Evolutionary conservation across 2,329 filamentous ascomycete species (phyloP).

Genomic region (Pseudogymnoascus sp.): DNA sequence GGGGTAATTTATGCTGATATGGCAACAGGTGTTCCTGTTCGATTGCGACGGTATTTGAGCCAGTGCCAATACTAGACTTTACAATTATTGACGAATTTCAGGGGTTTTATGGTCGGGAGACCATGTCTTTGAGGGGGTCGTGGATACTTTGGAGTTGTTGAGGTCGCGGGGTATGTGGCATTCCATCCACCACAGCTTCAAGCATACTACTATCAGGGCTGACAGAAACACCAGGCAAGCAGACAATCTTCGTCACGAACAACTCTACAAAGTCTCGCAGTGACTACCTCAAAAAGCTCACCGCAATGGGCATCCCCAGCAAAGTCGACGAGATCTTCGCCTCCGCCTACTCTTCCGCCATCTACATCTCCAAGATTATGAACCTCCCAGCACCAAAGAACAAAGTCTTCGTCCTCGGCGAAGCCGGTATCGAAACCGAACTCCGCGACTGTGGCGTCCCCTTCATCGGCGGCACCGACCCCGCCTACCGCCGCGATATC

Average conservation of each 20-base stretch:
- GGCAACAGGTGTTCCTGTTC: slow-evolving; percentile 73
- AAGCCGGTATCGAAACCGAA: slow-evolving; percentile 85
- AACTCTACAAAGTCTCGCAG: slow-evolving; percentile 94
- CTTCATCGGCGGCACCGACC: slow-evolving; percentile 83
- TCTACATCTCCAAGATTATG: slow-evolving; percentile 93
- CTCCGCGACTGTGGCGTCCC: slow-evolving; percentile 70
- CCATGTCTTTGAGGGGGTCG: slow-evolving; percentile 75
- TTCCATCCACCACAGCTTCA: neutral
- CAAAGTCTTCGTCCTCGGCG: slow-evolving; percentile 92
- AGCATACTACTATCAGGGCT: slow-evolving; percentile 2
- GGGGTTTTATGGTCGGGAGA: slow-evolving; percentile 96
- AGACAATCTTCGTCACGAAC: slow-evolving; percentile 93
- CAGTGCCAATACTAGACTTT: neutral
- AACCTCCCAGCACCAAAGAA: slow-evolving; percentile 69
- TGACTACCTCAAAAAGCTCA: slow-evolving; percentile 90
- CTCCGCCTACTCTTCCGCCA: slow-evolving; percentile 86
- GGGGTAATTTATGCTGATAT: slow-evolving; percentile 20
- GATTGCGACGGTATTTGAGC: slow-evolving; percentile 80
- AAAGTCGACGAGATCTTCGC: slow-evolving; percentile 88
- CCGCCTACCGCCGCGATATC: slow-evolving; percentile 68
- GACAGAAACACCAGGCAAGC: slow-evolving; percentile 58
- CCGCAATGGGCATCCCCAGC: slow-evolving; percentile 70
- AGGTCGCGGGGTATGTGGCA: slow-evolving; percentile 63
- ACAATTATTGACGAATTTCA: slow-evolving; percentile 32
- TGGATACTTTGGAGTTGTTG: slow-evolving; percentile 78